Conservation (phyloP, 176 grass and related monocot species). For the Avena eriantha region DNA sequence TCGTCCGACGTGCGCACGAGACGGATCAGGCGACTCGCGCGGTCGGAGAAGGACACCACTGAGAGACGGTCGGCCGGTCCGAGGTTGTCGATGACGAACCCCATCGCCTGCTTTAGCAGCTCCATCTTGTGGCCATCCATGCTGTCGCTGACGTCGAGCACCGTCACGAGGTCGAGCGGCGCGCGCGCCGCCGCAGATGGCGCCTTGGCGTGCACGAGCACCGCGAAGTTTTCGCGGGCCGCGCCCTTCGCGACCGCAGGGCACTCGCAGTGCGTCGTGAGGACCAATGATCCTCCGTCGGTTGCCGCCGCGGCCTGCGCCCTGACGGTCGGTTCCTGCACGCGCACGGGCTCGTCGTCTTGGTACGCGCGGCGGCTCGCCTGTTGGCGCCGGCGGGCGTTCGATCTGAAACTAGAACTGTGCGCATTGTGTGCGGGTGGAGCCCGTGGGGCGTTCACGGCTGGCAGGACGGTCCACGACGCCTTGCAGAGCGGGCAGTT, state of each 20-base stretch:
- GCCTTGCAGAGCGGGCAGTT: background rate
- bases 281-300: background rate
- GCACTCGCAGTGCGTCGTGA: slow-evolving; percentile 47
- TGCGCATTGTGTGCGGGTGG: no score
- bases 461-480: background rate
- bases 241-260: slow-evolving; percentile 28
- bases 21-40: background rate
- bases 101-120: slow-evolving; percentile 6
- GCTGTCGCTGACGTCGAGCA: slow-evolving; percentile 56
- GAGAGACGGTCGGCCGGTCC: background rate
- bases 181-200: slow-evolving; percentile 31
- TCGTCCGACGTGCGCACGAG: background rate
- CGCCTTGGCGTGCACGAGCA: slow-evolving; percentile 44
- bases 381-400: background rate
- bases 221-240: slow-evolving; percentile 29
- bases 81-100: slow-evolving; percentile 1
- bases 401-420: no score
- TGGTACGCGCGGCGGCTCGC: background rate
- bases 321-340: no score
- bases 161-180: slow-evolving; percentile 48
- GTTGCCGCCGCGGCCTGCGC: background rate
- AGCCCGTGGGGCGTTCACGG: background rate
- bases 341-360: background rate
- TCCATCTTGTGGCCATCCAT: slow-evolving; percentile 34
- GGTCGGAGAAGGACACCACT: background rate